Base-by-base conservation (phyloP, 768 basidiomycete genomes). In the Antrodiella citrinella region DNA sequence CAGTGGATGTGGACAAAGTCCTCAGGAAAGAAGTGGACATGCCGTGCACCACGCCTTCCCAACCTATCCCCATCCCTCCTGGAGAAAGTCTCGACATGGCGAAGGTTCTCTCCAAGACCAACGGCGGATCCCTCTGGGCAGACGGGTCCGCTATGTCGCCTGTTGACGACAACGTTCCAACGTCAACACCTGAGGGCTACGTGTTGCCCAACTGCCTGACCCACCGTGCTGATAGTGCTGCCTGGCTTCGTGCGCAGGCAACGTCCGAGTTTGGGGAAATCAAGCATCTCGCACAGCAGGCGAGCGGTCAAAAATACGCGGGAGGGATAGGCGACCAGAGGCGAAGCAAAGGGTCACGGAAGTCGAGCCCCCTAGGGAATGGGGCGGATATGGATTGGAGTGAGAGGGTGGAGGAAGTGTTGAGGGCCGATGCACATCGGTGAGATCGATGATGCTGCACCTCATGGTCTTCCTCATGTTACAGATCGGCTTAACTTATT, bases 21-120 rank as follows among this genome's bases (percentile, higher is more conserved):
- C 73, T 97, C 38, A 78, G 96, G 26, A 99, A 99, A 65, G 95
- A 98, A 67, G 91, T 93, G 21, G 88, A 93, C 62, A 91, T 98
- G 89, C 74, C 90, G 0, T 99, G 95, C 58, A 78, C 91, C 26
- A 99, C 96, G 5, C 95, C 95, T 0, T 94, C 91, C 4, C 91
- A 97, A 54, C 87, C 89, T 15, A 63, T 62, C 18, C 77, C 86
- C 0, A 91, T 98, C 50, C 78, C 88, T 0, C 76, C 91, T 0
- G 96, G 95, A n/a, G 88, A 96, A 68, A 86, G 82, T 45, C 62
- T 96, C 53, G 79, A 83, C 61, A 93, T 99, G 54, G 56, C 60
- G 9, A 58, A 73, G 38, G 68, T 88, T 11, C 70, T 98, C 24
- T 70, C 69, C 22, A 78, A 77, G 64, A 95, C 91, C 3, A 71